A percentile compares a stretch with the other conserved stretches of the same genome.
These are phyloP conservation scores for Andrographis paniculata DNA, from an alignment of 305 asterid species.

Conservation along the genomic window DNA sequence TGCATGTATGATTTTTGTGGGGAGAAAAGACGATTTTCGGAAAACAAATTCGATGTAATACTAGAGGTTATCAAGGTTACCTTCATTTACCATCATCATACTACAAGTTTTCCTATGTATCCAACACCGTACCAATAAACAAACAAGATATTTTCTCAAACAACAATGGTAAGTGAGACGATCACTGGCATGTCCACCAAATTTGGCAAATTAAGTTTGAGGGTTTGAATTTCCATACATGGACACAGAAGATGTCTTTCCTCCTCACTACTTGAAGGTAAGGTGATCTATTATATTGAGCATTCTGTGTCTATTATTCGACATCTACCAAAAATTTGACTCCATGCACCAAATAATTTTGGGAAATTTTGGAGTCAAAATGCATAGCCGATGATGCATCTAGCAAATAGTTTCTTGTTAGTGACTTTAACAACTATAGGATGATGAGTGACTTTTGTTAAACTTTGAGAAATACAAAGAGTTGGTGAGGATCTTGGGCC, in stretches of 20 bases:
- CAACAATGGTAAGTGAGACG: not conserved
- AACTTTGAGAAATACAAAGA: not conserved
- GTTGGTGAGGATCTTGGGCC: not conserved
- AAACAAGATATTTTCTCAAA: too few relatives aligned
- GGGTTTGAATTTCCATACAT: not conserved
- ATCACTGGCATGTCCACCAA: not conserved
- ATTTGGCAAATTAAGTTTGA: not conserved
- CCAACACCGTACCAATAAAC: too few relatives aligned
- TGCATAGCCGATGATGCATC: not conserved
- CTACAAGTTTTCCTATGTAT: too few relatives aligned
- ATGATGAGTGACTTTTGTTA: not conserved
- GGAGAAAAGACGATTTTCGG: too few relatives aligned
- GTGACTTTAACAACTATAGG: not conserved
- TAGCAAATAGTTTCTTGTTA: not conserved
- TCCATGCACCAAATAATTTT: not conserved
- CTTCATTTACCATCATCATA: too few relatives aligned
- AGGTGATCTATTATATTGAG: not conserved
- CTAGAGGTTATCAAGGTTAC: too few relatives aligned
- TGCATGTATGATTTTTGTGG: too few relatives aligned
- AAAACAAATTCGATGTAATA: too few relatives aligned
- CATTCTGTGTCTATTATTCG: not conserved
- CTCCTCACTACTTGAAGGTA: not conserved
- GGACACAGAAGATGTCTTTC: not conserved
- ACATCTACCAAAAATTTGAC: not conserved
- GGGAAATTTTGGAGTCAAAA: not conserved